Conservation (phyloP, 2,329 filamentous ascomycete genomes). For the Diaporthe velutina region DNA sequence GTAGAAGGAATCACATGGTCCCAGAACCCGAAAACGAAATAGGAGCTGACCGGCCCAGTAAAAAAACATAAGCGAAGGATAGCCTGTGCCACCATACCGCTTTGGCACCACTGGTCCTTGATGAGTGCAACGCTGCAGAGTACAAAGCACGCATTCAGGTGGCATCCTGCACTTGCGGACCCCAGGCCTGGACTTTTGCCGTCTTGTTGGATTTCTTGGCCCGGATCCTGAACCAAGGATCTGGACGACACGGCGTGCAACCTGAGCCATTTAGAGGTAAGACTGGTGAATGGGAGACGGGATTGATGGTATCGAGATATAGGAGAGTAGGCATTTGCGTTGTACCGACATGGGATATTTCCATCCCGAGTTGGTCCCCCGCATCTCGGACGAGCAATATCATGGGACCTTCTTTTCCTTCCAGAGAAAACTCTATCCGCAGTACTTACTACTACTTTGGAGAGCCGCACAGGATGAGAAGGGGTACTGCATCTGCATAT, state of each 20-base stretch:
- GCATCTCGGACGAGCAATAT: background rate
- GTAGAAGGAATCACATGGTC: background rate
- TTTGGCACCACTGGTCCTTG: background rate
- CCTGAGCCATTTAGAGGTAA: background rate
- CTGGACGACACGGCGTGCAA: background rate
- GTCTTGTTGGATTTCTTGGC: constrained; percentile 1
- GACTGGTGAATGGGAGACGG: background rate
- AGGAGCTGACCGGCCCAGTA: background rate
- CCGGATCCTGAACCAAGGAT: constrained; percentile 1
- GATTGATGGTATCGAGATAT: background rate
- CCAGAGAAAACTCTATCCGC: background rate
- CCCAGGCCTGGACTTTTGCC: background rate
- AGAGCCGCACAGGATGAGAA: too few relatives aligned
- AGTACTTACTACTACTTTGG: too few relatives aligned
- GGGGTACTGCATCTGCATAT: background rate
- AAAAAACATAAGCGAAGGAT: constrained; percentile 19
- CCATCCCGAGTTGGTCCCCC: background rate
- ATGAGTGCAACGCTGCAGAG: constrained; percentile 14
- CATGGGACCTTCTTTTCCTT: background rate
- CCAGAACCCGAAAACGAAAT: constrained; percentile 9
- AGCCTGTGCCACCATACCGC: constrained; percentile 17
- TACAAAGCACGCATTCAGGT: background rate
- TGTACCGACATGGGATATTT: background rate
- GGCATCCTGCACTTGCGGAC: background rate
- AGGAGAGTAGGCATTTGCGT: background rate